These are phyloP conservation scores for Ochetophila trinervis DNA, from an alignment of 306 rosid genomes.

Conservation along the genomic window DNA sequence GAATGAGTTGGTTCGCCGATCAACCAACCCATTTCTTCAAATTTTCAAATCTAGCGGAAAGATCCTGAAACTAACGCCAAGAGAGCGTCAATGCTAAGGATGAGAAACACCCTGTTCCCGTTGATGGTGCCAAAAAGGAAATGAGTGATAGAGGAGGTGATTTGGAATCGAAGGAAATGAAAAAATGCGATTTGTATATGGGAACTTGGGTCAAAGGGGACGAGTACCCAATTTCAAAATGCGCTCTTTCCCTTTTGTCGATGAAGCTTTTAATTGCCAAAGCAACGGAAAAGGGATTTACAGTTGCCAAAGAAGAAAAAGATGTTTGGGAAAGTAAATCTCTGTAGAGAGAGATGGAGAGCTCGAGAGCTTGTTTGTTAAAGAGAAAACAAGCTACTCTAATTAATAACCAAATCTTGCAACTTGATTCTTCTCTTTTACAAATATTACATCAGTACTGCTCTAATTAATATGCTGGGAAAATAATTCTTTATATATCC, in stretches of 20 bases:
- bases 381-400: no score
- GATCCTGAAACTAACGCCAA: conserved; percentile 11
- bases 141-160: conserved; percentile 22
- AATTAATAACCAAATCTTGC: no score
- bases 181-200: conserved; percentile 62
- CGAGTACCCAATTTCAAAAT: conserved; percentile 55
- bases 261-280: conserved; percentile 83
- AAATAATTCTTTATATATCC: background rate
- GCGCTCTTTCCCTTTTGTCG: conserved; percentile 89
- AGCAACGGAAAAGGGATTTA: no score
- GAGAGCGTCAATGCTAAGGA: conserved; percentile 1
- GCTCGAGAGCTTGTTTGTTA: no score
- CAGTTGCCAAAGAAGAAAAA: no score
- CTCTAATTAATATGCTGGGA: no score
- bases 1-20: conserved; percentile 14
- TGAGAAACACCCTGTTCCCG: conserved; percentile 9
- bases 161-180: conserved; percentile 7
- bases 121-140: conserved; percentile 8
- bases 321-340: no score
- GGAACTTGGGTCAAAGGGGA: conserved; percentile 85
- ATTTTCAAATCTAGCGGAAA: background rate
- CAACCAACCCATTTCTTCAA: conserved; percentile 14
- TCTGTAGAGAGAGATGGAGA: no score
- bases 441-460: no score
- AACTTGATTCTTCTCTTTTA: no score